Conservation (phyloP, 805 yeast genomes). For the Kluyveromyces siamensis region DNA sequence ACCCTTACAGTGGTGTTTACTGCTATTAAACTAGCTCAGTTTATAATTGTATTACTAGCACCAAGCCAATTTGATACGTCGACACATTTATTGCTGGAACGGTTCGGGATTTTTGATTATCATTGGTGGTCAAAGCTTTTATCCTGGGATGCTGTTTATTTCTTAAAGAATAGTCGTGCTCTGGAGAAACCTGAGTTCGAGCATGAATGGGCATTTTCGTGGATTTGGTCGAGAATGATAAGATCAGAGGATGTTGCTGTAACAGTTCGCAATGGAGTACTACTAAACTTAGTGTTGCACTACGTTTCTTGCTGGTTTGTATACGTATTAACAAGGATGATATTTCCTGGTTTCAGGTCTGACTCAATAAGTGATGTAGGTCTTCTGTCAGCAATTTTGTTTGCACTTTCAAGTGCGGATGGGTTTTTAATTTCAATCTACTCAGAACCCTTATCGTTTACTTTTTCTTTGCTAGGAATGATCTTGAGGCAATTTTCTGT, state of each 20-base stretch:
- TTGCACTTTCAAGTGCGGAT: conserved; percentile 68
- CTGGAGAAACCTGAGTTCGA: conserved; percentile 51
- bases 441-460: conserved; percentile 64
- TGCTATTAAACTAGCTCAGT: conserved; percentile 15
- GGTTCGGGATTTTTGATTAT: conserved; percentile 1
- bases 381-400: conserved; percentile 35
- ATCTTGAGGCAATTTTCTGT: conserved; percentile 36
- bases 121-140: conserved; percentile 40
- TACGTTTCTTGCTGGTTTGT: conserved; percentile 39
- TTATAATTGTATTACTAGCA: conserved; percentile 14
- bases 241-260: conserved; percentile 30
- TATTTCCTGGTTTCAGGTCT: conserved; percentile 19
- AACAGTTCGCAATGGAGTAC: conserved; percentile 38
- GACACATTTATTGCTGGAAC: conserved; percentile 16
- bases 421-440: conserved; percentile 67
- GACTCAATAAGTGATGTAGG: conserved; percentile 20
- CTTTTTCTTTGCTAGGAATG: conserved; percentile 50
- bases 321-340: conserved; percentile 37
- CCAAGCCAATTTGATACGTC: conserved; percentile 25
- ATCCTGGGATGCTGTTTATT: conserved; percentile 84
- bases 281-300: conserved; percentile 46
- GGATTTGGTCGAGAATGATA: conserved; percentile 58
- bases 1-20: conserved; percentile 4
- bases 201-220: conserved; percentile 86
- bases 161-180: conserved; percentile 38